Evolutionary conservation across 1,139 yeast genomes (phyloP).

Genomic region (Saccharomyces hybrid): DNA sequence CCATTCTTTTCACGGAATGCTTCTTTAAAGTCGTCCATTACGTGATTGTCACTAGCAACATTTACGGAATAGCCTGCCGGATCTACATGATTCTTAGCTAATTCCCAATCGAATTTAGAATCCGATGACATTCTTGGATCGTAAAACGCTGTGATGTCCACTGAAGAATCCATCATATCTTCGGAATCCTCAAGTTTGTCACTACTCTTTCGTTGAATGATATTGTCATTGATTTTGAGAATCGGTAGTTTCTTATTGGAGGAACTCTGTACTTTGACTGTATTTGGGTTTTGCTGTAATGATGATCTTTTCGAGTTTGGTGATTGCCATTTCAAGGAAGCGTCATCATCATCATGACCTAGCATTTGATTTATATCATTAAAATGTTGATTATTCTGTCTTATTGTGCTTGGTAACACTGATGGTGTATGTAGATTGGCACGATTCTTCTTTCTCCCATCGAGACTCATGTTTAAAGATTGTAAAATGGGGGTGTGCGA

Average conservation of each 20-base stretch:
- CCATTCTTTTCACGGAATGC: constrained; percentile 7
- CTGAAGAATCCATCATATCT: constrained; percentile 14
- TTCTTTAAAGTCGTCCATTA: constrained; percentile 16
- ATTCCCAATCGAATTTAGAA: constrained; percentile 8
- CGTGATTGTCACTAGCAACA: constrained; percentile 15
- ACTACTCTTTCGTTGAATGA: constrained; percentile 4
- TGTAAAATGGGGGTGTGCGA: constrained; percentile 20
- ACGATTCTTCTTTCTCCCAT: constrained; percentile 6
- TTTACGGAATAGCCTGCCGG: constrained; percentile 10
- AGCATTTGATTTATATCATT: constrained; percentile 15
- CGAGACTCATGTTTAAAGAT: constrained; percentile 9
- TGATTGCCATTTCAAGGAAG: neutral
- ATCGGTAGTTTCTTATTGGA: constrained; percentile 5
- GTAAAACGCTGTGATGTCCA: constrained; percentile 20
- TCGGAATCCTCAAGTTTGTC: constrained; percentile 10
- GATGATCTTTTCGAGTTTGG: neutral
- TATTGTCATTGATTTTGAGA: constrained; percentile 15
- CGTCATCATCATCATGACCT: constrained; percentile 7
- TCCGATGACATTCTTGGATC: constrained; percentile 20
- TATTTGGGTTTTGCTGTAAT: too few species aligned
- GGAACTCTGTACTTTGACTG: too few species aligned
- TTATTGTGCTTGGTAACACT: constrained; percentile 32
- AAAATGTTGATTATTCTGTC: constrained; percentile 12
- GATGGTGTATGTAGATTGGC: constrained; percentile 3
- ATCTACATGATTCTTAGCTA: neutral